Evolutionary conservation across 225 moss, liverwort and hornwort genomes (phyloP).

Genomic region (Climacium dendroides): DNA sequence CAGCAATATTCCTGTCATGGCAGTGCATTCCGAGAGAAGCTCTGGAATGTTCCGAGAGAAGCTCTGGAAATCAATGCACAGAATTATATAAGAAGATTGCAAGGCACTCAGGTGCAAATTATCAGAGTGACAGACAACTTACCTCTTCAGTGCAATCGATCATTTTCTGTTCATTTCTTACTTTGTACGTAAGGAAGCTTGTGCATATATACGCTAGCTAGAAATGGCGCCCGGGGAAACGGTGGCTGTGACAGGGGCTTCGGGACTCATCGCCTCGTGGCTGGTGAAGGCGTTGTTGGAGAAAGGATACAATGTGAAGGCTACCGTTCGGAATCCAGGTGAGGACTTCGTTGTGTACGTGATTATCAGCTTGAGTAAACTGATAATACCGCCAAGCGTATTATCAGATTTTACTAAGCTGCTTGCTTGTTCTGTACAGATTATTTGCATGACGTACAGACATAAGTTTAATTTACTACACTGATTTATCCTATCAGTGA

Average conservation of each 20-base stretch:
- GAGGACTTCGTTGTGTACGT: not conserved
- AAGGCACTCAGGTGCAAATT: not conserved
- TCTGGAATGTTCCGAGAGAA: not conserved
- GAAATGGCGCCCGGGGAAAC: not conserved
- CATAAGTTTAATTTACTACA: not conserved
- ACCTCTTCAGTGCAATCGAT: too few relatives aligned
- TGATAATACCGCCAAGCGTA: not conserved
- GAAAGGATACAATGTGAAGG: conserved; percentile 28
- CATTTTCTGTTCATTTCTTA: not conserved
- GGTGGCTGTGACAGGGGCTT: conserved; percentile 30
- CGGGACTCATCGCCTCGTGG: conserved; percentile 48
- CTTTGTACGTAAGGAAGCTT: too few relatives aligned
- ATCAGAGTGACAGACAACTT: not conserved
- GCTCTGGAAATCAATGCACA: not conserved
- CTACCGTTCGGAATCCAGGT: conserved; percentile 38
- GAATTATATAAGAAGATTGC: not conserved
- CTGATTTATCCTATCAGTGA: not conserved
- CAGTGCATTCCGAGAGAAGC: not conserved
- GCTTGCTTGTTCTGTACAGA: not conserved
- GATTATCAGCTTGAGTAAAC: not conserved
- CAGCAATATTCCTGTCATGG: not conserved
- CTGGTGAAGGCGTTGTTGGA: conserved; percentile 27
- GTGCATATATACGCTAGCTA: not conserved
- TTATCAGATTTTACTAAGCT: not conserved
- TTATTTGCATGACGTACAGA: not conserved